phyloP scores from a whole-genome alignment of 495 filamentous ascomycete genomes.

The Monascus purpureus region DNA sequence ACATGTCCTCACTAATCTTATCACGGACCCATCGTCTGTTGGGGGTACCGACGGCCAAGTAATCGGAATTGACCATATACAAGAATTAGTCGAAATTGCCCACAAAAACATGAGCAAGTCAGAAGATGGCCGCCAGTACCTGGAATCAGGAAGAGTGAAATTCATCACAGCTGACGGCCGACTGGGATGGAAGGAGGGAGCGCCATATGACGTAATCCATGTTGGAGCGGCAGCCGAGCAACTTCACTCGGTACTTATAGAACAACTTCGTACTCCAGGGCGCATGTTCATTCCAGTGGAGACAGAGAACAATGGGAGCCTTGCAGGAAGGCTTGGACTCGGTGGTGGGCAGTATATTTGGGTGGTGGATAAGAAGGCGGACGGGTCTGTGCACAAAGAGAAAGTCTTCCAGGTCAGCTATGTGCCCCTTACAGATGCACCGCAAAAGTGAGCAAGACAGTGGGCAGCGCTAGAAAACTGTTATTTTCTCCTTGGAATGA shows the following conservation, averaged over 20 bases:
- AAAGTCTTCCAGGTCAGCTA: slow-evolving; percentile 77
- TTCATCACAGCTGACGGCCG: slow-evolving; percentile 78
- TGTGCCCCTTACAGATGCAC: slow-evolving; percentile 87
- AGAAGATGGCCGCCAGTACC: slow-evolving; percentile 44
- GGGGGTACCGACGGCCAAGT: slow-evolving; percentile 35
- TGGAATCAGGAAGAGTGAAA: slow-evolving; percentile 45
- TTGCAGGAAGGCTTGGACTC: slow-evolving; percentile 6
- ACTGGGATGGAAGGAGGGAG: slow-evolving; percentile 49
- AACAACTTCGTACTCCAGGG: slow-evolving; percentile 69
- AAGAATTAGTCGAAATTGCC: slow-evolving; percentile 58
- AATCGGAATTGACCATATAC: slow-evolving; percentile 84
- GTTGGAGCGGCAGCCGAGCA: slow-evolving; percentile 77
- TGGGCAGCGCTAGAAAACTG: too few species aligned
- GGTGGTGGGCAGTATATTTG: slow-evolving; percentile 62
- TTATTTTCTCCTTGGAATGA: too few species aligned
- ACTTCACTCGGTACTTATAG: slow-evolving; percentile 57
- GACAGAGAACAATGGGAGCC: slow-evolving; percentile 23
- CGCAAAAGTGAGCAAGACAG: slow-evolving; percentile 15
- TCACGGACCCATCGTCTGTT: slow-evolving; percentile 28
- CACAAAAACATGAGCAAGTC: slow-evolving; percentile 61
- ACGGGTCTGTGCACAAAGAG: slow-evolving; percentile 60
- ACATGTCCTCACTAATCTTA: slow-evolving; percentile 73
- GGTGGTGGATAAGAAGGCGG: slow-evolving; percentile 73
- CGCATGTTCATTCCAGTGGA: slow-evolving; percentile 82
- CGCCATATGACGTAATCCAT: slow-evolving; percentile 81